phyloP scores from a whole-genome alignment of 768 basidiomycete genomes.

The Gloeostereum incarnatum region DNA sequence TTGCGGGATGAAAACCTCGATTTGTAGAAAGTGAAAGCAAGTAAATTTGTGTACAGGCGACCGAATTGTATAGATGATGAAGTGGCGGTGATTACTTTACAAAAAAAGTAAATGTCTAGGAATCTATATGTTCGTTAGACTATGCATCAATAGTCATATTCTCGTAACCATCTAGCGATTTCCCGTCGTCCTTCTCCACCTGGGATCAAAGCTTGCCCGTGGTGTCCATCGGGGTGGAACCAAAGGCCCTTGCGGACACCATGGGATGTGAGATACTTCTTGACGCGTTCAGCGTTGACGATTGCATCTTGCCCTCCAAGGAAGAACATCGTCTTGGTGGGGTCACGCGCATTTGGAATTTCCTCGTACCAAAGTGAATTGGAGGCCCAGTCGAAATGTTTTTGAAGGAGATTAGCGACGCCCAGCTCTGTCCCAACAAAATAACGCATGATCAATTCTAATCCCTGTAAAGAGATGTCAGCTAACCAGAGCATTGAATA shows the following conservation, averaged over 20 bases:
- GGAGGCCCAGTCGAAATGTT: constrained; percentile 79
- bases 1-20: constrained; percentile 1
- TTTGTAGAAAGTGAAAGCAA: not conserved
- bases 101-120: not conserved
- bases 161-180: constrained; percentile 56
- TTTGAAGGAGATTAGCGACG: constrained; percentile 74
- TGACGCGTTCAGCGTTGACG: constrained; percentile 66
- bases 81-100: too few relatives aligned
- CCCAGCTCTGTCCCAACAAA: constrained; percentile 87
- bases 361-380: constrained; percentile 90
- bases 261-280: constrained; percentile 67
- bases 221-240: constrained; percentile 52
- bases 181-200: constrained; percentile 42
- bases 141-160: constrained; percentile 6
- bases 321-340: constrained; percentile 58
- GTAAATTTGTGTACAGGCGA: not conserved
- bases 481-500: constrained; percentile 3
- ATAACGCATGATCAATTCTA: constrained; percentile 78
- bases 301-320: constrained; percentile 82
- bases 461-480: constrained; percentile 36
- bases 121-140: not conserved
- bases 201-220: constrained; percentile 51
- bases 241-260: constrained; percentile 59
- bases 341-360: constrained; percentile 71
- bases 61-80: not conserved